These are phyloP conservation scores for Corymbia maculata DNA, from an alignment of 345 rosid genomes.

Conservation along the genomic window DNA sequence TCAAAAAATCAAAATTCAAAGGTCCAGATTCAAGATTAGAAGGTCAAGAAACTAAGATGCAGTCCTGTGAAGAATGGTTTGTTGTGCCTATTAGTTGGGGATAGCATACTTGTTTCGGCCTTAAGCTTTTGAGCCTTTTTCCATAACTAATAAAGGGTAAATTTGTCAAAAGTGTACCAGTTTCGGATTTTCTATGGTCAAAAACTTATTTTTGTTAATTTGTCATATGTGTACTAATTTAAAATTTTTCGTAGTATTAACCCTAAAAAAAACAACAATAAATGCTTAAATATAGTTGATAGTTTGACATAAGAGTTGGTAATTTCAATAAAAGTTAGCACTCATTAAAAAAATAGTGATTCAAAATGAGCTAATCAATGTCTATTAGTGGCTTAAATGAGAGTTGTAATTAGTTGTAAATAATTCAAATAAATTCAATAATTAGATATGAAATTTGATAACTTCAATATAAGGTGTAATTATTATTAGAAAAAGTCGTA, in stretches of 20 bases:
- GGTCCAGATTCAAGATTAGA: too few relatives aligned
- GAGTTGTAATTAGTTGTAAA: background rate
- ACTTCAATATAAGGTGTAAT: background rate
- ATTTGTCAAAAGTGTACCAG: accelerated
- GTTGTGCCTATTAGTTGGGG: too few relatives aligned
- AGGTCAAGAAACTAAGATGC: too few relatives aligned
- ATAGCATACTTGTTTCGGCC: too few relatives aligned
- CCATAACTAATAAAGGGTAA: background rate
- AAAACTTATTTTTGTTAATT: too few relatives aligned
- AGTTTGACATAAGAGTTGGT: background rate
- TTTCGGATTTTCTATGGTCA: too few relatives aligned
- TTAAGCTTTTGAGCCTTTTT: too few relatives aligned
- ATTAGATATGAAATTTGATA: background rate
- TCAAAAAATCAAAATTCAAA: too few relatives aligned
- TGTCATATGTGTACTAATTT: background rate
- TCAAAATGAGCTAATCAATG: background rate
- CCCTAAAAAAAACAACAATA: background rate
- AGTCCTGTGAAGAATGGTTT: too few relatives aligned
- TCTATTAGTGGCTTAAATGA: background rate
- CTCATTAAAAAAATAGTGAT: background rate
- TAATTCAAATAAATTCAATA: background rate
- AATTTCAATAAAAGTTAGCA: background rate
- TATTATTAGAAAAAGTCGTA: background rate
- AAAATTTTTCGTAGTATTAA: too few relatives aligned
- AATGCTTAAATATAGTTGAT: background rate